Evolutionary conservation across 2,329 filamentous ascomycete species (phyloP).

Genomic region (Domatiomyces catenatus): DNA sequence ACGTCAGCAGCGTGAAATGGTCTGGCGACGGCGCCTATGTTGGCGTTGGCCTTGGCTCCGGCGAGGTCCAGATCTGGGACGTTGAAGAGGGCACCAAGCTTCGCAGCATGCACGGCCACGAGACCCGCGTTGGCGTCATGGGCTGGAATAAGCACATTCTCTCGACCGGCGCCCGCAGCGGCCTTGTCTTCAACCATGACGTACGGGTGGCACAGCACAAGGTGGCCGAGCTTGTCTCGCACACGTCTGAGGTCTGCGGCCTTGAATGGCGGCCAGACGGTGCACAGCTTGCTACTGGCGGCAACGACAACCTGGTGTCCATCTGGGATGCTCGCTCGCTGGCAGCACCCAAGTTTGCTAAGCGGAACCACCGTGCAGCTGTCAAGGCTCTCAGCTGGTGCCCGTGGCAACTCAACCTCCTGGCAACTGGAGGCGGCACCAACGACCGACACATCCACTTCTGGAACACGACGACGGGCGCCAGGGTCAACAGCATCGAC

Average conservation of each 20-base stretch:
- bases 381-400: constrained; percentile 98
- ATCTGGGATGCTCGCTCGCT: constrained; percentile 97
- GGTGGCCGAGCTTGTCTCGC: constrained; percentile 87
- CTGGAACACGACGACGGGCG: constrained; percentile 98
- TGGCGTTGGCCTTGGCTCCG: constrained; percentile 81
- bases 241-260: constrained; percentile 95
- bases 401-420: constrained; percentile 94
- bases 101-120: constrained; percentile 95
- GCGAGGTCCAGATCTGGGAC: constrained; percentile 81
- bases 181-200: constrained; percentile 85
- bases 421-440: constrained; percentile 88
- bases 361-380: constrained; percentile 97
- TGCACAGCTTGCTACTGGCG: constrained; percentile 89
- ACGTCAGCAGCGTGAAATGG: constrained; percentile 98
- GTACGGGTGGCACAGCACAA: constrained; percentile 97
- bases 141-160: constrained; percentile 98
- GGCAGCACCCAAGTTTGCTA: constrained; percentile 91
- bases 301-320: constrained; percentile 96
- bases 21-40: constrained; percentile 94
- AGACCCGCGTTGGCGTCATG: constrained; percentile 93
- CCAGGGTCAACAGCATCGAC: constrained; percentile 97
- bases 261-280: constrained; percentile 96
- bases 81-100: constrained; percentile 77
- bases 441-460: constrained; percentile 98
- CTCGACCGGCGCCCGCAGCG: constrained; percentile 85